phyloP scores from a whole-genome alignment of 768 basidiomycete species.

The Cystobasidium onofrii region DNA sequence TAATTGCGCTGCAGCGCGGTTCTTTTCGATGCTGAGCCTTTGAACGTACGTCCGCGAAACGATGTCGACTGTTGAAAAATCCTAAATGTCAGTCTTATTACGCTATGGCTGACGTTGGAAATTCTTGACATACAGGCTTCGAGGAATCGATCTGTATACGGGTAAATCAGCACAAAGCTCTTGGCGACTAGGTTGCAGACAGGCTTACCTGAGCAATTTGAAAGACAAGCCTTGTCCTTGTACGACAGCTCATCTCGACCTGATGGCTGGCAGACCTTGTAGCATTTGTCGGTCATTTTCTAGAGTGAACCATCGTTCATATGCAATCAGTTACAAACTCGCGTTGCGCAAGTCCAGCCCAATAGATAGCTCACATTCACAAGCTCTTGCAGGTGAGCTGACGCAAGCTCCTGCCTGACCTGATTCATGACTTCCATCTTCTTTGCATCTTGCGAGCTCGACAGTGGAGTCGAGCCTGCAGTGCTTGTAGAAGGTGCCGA shows the following conservation, averaged over 20 bases:
- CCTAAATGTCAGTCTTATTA: neutral
- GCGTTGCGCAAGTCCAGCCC: neutral
- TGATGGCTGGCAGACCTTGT: slow-evolving; percentile 28
- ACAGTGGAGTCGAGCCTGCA: neutral
- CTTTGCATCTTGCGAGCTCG: neutral
- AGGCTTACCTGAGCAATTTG: slow-evolving; percentile 9
- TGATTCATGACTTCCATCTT: slow-evolving; percentile 27
- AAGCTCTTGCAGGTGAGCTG: slow-evolving; percentile 29
- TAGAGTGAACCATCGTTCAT: neutral
- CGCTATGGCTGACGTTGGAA: neutral
- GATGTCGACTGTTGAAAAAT: slow-evolving; percentile 19
- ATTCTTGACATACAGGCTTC: slow-evolving; percentile 21
- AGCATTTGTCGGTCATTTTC: slow-evolving; percentile 34
- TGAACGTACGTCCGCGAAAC: slow-evolving; percentile 25
- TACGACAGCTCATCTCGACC: neutral
- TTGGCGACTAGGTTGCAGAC: too few species aligned
- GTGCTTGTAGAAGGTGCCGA: neutral
- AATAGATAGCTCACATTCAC: slow-evolving; percentile 16
- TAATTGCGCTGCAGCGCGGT: neutral
- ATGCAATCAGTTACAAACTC: too few species aligned
- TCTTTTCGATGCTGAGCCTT: slow-evolving; percentile 1
- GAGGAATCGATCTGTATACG: neutral
- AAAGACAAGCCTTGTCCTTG: slow-evolving; percentile 29
- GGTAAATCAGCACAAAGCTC: too few species aligned
- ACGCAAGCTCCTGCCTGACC: slow-evolving; percentile 26